Conservation (phyloP, 208 protist species). For the Acanthamoeba culbertsoni region DNA sequence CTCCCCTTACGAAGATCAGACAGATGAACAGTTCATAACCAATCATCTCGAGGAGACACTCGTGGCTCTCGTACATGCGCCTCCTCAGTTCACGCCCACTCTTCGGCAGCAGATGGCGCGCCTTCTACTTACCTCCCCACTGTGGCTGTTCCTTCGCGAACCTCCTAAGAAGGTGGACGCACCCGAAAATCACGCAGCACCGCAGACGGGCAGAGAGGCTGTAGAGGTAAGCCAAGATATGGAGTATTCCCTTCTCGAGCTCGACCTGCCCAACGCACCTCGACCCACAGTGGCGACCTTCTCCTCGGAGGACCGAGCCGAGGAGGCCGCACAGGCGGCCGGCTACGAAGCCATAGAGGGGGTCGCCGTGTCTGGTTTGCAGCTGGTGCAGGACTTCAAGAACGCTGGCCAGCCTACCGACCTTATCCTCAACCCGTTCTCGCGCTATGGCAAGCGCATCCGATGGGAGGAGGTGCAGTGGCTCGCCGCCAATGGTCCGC, state of each 20-base stretch:
- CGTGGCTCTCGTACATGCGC: background rate
- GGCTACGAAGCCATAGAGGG: background rate
- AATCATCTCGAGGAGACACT: background rate
- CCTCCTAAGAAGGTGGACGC: background rate
- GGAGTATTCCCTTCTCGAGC: background rate
- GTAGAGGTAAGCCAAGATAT: background rate
- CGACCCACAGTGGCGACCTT: background rate
- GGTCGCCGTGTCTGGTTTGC: background rate
- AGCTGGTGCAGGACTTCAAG: too few species aligned
- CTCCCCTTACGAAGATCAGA: background rate
- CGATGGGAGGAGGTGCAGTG: background rate
- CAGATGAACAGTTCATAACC: background rate
- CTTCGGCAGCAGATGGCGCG: background rate
- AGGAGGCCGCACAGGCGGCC: background rate
- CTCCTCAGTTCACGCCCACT: background rate
- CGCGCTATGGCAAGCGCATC: conserved; percentile 7
- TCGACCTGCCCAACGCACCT: background rate
- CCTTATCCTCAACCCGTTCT: background rate
- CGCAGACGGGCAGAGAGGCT: background rate
- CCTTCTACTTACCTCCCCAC: background rate
- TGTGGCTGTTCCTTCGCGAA: background rate
- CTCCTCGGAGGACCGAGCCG: background rate
- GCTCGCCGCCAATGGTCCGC: background rate
- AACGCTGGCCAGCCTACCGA: too few species aligned
- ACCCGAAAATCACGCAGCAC: background rate